A percentile compares a stretch with the other conserved stretches of the same genome.
Conservation (phyloP, 2,329 filamentous ascomycete genomes). For the Fusarium hostae region DNA sequence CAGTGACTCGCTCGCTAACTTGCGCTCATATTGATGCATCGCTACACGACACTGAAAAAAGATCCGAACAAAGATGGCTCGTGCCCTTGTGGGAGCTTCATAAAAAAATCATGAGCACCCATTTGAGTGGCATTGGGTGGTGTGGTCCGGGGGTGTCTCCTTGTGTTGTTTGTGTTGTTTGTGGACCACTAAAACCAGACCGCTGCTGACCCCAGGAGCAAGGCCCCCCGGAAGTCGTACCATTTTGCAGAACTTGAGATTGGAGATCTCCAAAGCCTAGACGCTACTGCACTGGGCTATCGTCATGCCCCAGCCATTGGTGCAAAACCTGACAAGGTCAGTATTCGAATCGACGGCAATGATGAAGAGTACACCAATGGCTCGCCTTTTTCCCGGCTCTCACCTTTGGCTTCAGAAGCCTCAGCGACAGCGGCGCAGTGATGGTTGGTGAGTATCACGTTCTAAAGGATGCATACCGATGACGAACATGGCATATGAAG, state of each 20-base stretch:
- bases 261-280: slow-evolving; percentile 45
- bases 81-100: slow-evolving; percentile 13
- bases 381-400: slow-evolving; percentile 26
- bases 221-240: slow-evolving; percentile 43
- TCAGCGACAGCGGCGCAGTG: background rate
- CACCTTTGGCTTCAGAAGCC: background rate
- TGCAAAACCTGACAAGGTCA: slow-evolving; percentile 34
- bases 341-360: slow-evolving; percentile 29
- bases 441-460: background rate
- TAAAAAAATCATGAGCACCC: slow-evolving; percentile 19
- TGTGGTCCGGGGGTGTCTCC: slow-evolving; percentile 32
- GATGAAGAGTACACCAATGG: slow-evolving; percentile 26
- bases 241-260: slow-evolving; percentile 45
- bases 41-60: background rate
- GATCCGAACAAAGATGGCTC: slow-evolving; percentile 15
- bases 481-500: slow-evolving; percentile 22
- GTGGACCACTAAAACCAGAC: slow-evolving; percentile 37
- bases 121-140: slow-evolving; percentile 37
- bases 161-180: slow-evolving; percentile 18
- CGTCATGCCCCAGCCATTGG: slow-evolving; percentile 40
- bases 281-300: slow-evolving; percentile 44
- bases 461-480: background rate
- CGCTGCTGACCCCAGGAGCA: slow-evolving; percentile 38
- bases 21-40: slow-evolving; percentile 5
- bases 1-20: slow-evolving; percentile 2